A percentile compares a stretch with the other conserved stretches of the same genome.
Conservation (phyloP, 345 rosid genomes). For the Citrus sinensis region DVS_A1.0 CM039169.1:6630001-6630500, state of each 20-base stretch:
- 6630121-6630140: slow-evolving; percentile 76
- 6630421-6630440: too few species aligned
- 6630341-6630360: too few species aligned
- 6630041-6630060: slow-evolving; percentile 61
- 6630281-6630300: too few species aligned
- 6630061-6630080: slow-evolving; percentile 76
- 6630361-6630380: too few species aligned
- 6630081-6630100: slow-evolving; percentile 83
- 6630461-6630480: too few species aligned
- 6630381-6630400: too few species aligned
- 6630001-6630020: slow-evolving; percentile 74
- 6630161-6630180: slow-evolving; percentile 85
- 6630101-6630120: slow-evolving; percentile 63
- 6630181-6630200: slow-evolving; percentile 59
- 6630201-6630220: slow-evolving; percentile 55
- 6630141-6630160: slow-evolving; percentile 65
- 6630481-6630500: too few species aligned
- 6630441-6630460: too few species aligned
- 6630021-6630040: slow-evolving; percentile 34
- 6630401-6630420: too few species aligned
- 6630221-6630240: slow-evolving; percentile 66
- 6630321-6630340: too few species aligned
- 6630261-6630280: not conserved
- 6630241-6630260: slow-evolving; percentile 62
- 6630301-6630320: too few species aligned